Evolutionary conservation across 139 green algal species (phyloP).

Genomic region (Nannochloris sp.): DNA sequence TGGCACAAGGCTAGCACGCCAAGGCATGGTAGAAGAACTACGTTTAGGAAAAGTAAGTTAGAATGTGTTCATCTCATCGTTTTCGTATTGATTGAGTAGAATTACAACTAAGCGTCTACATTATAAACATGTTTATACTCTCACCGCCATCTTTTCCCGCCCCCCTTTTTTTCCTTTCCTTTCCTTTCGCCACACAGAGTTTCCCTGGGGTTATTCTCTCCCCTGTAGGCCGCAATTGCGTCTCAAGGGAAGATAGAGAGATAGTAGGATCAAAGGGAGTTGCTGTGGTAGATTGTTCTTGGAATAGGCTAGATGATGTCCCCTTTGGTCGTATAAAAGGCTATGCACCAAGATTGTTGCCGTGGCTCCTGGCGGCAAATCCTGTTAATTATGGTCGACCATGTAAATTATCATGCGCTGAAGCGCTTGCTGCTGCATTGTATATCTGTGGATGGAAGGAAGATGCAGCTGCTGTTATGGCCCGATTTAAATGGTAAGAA

Average conservation of each 20-base stretch:
- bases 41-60: slow-evolving; percentile 51
- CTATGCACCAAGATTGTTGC: slow-evolving; percentile 74
- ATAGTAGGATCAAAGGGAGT: slow-evolving; percentile 74
- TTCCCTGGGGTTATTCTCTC: slow-evolving; percentile 83
- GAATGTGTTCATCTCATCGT: no score
- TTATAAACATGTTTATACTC: no score
- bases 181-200: slow-evolving; percentile 3
- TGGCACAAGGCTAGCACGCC: slow-evolving; percentile 53
- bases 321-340: slow-evolving; percentile 80
- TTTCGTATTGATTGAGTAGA: no score
- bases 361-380: slow-evolving; percentile 95
- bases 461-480: slow-evolving; percentile 53
- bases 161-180: neutral
- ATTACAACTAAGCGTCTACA: no score
- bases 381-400: slow-evolving; percentile 93
- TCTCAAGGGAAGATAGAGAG: slow-evolving; percentile 72
- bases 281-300: slow-evolving; percentile 98
- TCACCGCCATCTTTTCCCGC: no score
- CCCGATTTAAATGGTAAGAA: slow-evolving; percentile 80
- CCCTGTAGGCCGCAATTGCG: slow-evolving; percentile 48
- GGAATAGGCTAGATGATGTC: slow-evolving; percentile 92
- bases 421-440: slow-evolving; percentile 80
- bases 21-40: slow-evolving; percentile 67
- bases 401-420: slow-evolving; percentile 93
- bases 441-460: slow-evolving; percentile 73